These are phyloP conservation scores for Paramyrothecium sp. DNA, from an alignment of 2,329 filamentous ascomycete genomes.

Conservation along the genomic window DNA sequence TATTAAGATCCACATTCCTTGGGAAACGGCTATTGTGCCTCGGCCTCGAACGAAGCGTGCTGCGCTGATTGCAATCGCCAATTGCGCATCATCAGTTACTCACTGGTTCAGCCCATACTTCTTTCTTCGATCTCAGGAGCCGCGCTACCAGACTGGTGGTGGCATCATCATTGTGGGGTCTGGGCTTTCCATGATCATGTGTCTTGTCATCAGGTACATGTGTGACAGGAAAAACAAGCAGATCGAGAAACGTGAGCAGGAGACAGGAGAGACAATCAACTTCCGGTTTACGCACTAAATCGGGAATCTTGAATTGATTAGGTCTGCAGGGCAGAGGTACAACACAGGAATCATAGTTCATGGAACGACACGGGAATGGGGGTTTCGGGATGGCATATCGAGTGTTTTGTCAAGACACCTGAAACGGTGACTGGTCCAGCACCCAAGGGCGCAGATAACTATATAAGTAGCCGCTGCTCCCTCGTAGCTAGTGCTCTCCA, in stretches of 20 bases:
- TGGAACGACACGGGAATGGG: too few relatives aligned
- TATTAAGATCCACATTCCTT: conserved; percentile 29
- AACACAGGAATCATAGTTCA: too few relatives aligned
- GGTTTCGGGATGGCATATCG: too few relatives aligned
- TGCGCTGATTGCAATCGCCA: conserved; percentile 37
- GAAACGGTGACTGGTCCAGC: too few relatives aligned
- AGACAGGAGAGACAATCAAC: background rate
- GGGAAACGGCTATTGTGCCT: conserved; percentile 36
- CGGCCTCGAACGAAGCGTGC: conserved; percentile 35
- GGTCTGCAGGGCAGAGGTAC: too few relatives aligned
- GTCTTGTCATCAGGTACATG: background rate
- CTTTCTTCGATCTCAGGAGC: conserved; percentile 20
- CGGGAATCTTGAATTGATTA: background rate
- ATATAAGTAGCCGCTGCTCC: too few relatives aligned
- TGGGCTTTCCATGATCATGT: conserved; percentile 7
- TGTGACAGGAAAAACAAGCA: background rate
- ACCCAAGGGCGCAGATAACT: too few relatives aligned
- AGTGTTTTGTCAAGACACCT: too few relatives aligned
- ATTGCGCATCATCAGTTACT: conserved; percentile 31
- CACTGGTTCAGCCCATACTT: conserved; percentile 40
- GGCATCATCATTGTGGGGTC: conserved; percentile 19
- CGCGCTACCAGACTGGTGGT: conserved; percentile 21
- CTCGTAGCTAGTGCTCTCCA: too few relatives aligned
- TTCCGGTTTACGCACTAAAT: background rate
- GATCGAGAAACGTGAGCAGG: background rate